A percentile compares a stretch with the other conserved stretches of the same genome.
These are phyloP conservation scores for Daucus carota DNA, from an alignment of 129 eudicot species.

Conservation along the genomic window DH1_v3.0 NC_030389.2:39072001-39072500, in stretches of 20 bases:
- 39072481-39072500: constrained; percentile 94
- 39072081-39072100: background rate
- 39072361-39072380: too few relatives aligned
- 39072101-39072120: background rate
- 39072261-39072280: background rate
- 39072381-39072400: background rate
- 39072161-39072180: background rate
- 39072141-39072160: background rate
- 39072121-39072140: background rate
- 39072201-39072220: background rate
- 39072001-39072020: background rate
- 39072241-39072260: background rate
- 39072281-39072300: background rate
- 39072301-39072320: too few relatives aligned
- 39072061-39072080: background rate
- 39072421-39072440: background rate
- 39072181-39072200: background rate
- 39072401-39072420: background rate
- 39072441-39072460: background rate
- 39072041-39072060: background rate
- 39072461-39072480: background rate
- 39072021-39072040: background rate
- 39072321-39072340: background rate
- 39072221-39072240: background rate
- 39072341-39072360: too few relatives aligned